Conservation (phyloP, 2,329 filamentous ascomycete species). For the Cadophora sp. region DNA sequence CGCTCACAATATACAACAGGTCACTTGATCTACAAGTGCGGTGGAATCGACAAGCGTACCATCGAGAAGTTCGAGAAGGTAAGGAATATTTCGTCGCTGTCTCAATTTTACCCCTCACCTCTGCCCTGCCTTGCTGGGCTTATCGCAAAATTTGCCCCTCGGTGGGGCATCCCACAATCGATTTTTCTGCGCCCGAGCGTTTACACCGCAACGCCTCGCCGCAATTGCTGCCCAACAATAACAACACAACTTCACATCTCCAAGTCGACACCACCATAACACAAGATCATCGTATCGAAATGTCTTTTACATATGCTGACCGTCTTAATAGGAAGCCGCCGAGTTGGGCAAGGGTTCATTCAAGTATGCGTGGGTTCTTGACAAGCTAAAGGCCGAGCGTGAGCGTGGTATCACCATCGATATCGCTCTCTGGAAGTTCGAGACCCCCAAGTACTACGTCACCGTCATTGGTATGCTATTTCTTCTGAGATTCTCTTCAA, state of each 20-base stretch:
- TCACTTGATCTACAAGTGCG: constrained; percentile 99
- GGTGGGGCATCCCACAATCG: constrained; percentile 40
- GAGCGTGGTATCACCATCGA: constrained; percentile 99
- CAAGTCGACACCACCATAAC: constrained; percentile 25
- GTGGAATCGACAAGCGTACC: constrained; percentile 99
- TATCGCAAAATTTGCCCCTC: constrained; percentile 43
- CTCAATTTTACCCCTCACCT: constrained; percentile 15
- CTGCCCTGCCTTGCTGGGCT: constrained; percentile 31
- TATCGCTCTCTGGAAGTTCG: constrained; percentile 99
- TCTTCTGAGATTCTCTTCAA: background rate
- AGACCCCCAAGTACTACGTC: constrained; percentile 97
- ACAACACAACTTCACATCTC: constrained; percentile 14
- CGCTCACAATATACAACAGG: constrained; percentile 55
- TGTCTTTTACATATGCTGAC: constrained; percentile 31
- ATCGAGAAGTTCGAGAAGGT: constrained; percentile 99
- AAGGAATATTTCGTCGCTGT: constrained; percentile 49
- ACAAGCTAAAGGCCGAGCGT: constrained; percentile 99
- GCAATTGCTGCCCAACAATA: constrained; percentile 29
- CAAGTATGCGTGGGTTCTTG: constrained; percentile 99
- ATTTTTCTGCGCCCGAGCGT: constrained; percentile 38
- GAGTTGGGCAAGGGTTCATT: constrained; percentile 99
- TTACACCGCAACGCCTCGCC: constrained; percentile 28
- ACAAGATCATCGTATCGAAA: constrained; percentile 12
- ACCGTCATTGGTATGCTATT: constrained; percentile 85
- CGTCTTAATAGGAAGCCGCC: constrained; percentile 80